These are phyloP conservation scores for Ogataea ramenticola DNA, from an alignment of 805 yeast genomes.

Conservation along the genomic window DNA sequence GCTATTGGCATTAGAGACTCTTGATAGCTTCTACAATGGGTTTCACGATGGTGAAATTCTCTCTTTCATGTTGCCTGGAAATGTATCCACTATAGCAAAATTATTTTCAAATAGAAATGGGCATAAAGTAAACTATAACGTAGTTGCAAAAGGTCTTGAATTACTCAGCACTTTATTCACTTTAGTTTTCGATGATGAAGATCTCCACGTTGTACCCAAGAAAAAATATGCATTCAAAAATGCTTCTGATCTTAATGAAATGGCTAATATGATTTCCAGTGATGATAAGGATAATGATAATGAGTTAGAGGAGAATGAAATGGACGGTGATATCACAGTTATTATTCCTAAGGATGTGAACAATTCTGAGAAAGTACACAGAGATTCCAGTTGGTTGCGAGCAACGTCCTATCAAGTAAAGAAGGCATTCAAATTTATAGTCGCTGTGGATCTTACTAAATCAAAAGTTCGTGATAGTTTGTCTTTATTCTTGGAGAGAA, in stretches of 20 bases:
- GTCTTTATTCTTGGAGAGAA: constrained; percentile 20
- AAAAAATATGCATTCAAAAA: constrained; percentile 3
- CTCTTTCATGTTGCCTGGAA: constrained; percentile 46
- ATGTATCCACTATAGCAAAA: constrained; percentile 37
- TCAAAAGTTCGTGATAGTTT: constrained; percentile 27
- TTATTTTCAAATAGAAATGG: constrained; percentile 17
- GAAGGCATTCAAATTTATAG: constrained; percentile 33
- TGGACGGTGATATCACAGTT: constrained; percentile 7
- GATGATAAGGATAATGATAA: not conserved
- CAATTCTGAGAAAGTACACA: constrained; percentile 12
- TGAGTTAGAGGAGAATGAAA: not conserved
- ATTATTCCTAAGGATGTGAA: constrained; percentile 10
- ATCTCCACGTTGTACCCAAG: constrained; percentile 18
- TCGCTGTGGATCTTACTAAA: constrained; percentile 17
- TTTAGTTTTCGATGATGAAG: constrained; percentile 35
- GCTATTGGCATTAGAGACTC: constrained; percentile 21
- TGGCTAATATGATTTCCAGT: not conserved
- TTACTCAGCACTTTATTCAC: constrained; percentile 24
- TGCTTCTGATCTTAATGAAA: not conserved
- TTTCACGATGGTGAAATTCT: constrained; percentile 40
- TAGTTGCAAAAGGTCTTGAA: constrained; percentile 23
- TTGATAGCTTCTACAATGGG: constrained; percentile 27
- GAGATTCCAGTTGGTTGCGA: constrained; percentile 48
- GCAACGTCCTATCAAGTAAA: constrained; percentile 45
- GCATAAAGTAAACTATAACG: constrained; percentile 29